phyloP scores from a whole-genome alignment of 805 yeast species.

The Cyberlindnera saturnus region DNA sequence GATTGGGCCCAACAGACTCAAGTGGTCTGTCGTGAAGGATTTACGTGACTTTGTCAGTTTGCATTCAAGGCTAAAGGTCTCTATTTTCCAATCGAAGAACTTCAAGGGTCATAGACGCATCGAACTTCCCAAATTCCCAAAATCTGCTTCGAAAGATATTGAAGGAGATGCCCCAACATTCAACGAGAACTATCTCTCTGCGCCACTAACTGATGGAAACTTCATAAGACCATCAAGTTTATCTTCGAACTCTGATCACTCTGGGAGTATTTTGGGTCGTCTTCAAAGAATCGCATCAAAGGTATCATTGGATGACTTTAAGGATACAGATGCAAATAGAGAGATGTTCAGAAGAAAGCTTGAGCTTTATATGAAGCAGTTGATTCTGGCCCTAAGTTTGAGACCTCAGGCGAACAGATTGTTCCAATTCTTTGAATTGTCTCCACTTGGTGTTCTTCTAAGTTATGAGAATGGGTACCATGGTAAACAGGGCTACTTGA shows the following conservation, averaged over 20 bases:
- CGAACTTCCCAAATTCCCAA: constrained; percentile 35
- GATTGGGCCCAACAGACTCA: constrained; percentile 66
- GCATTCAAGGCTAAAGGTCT: constrained; percentile 61
- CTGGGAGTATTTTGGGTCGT: constrained; percentile 12
- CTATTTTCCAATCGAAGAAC: constrained; percentile 33
- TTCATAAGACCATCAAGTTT: background rate
- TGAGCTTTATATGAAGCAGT: constrained; percentile 59
- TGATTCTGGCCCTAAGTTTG: constrained; percentile 55
- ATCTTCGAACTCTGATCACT: constrained; percentile 1
- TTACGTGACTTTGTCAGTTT: constrained; percentile 66
- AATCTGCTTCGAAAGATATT: constrained; percentile 2
- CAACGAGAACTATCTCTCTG: constrained; percentile 21
- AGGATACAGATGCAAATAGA: background rate
- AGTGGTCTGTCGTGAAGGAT: constrained; percentile 74
- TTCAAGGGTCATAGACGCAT: constrained; percentile 22
- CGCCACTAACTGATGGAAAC: background rate
- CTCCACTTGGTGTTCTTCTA: constrained; percentile 78
- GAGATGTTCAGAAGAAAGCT: constrained; percentile 34
- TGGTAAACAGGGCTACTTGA: constrained; percentile 86
- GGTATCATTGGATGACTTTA: constrained; percentile 4
- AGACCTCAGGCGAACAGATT: constrained; percentile 78
- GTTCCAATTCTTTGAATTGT: constrained; percentile 83
- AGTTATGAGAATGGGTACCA: constrained; percentile 75
- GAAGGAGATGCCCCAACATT: constrained; percentile 10
- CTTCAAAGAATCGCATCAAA: constrained; percentile 15